A percentile compares a stretch with the other conserved stretches of the same genome.
These are phyloP conservation scores for Aspergillus transmontanensis DNA, from an alignment of 2,329 filamentous ascomycete species.

Conservation along the genomic window DNA sequence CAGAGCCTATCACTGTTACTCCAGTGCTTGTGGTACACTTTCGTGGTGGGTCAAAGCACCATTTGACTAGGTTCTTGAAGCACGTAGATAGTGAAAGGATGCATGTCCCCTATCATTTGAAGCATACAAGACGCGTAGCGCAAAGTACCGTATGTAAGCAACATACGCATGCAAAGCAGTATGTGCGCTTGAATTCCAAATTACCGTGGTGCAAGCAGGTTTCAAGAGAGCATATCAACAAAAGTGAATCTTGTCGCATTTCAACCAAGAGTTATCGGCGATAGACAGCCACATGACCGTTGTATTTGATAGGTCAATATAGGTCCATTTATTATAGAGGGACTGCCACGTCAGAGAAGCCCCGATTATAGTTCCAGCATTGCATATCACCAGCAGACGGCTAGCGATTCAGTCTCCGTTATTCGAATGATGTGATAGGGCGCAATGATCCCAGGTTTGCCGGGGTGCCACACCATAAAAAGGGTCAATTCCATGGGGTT, in stretches of 20 bases:
- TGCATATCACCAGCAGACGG: slow-evolving; percentile 10
- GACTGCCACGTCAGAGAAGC: slow-evolving; percentile 38
- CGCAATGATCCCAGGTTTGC: slow-evolving; percentile 6
- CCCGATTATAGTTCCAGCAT: slow-evolving; percentile 14
- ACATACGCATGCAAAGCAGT: background rate
- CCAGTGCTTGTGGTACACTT: background rate
- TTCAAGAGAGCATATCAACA: background rate
- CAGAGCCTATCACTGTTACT: background rate
- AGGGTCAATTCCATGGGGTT: slow-evolving; percentile 10
- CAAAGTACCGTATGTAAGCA: background rate
- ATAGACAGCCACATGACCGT: slow-evolving; percentile 16
- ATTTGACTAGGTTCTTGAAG: background rate
- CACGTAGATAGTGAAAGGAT: background rate
- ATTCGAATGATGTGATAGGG: slow-evolving; percentile 18
- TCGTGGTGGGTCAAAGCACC: slow-evolving; percentile 1
- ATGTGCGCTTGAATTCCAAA: background rate
- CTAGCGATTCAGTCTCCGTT: slow-evolving; percentile 12
- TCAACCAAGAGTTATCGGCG: slow-evolving; percentile 10
- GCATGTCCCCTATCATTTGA: background rate
- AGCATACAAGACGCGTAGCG: background rate
- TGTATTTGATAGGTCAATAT: slow-evolving; percentile 13
- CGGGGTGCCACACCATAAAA: slow-evolving; percentile 10
- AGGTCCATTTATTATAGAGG: slow-evolving; percentile 13
- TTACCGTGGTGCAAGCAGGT: background rate
- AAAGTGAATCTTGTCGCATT: slow-evolving; percentile 10